A percentile compares a stretch with the other conserved stretches of the same genome.
These are phyloP conservation scores for Suhomyces canberraensis DNA, from an alignment of 805 yeast genomes.

Conservation along the genomic window DNA sequence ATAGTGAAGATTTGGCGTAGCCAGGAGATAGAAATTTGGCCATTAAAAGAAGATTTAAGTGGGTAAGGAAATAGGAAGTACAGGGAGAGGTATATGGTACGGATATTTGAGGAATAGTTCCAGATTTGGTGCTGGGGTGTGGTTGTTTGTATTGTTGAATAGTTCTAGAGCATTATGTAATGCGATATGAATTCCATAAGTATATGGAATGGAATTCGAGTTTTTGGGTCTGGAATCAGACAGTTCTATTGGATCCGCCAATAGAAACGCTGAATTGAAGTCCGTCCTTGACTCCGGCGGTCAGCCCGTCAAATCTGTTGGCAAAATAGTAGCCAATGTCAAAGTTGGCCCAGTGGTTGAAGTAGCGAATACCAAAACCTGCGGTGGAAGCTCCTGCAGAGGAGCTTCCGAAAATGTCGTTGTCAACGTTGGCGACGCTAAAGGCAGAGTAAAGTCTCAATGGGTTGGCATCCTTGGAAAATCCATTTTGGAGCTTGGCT, in stretches of 20 bases:
- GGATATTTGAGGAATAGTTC: no score
- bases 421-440: slow-evolving; percentile 59
- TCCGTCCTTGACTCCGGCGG: slow-evolving; percentile 35
- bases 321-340: slow-evolving; percentile 40
- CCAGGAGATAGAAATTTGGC: no score
- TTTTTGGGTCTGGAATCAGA: not conserved
- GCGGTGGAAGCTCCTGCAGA: slow-evolving; percentile 20
- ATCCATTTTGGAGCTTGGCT: slow-evolving; percentile 8
- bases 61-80: no score
- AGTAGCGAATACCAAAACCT: slow-evolving; percentile 38
- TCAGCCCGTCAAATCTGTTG: slow-evolving; percentile 16
- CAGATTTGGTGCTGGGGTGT: no score
- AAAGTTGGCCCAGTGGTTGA: slow-evolving; percentile 39
- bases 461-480: slow-evolving; percentile 26
- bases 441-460: slow-evolving; percentile 56
- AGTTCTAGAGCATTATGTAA: no score
- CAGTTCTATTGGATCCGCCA: slow-evolving; percentile 32
- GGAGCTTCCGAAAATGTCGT: slow-evolving; percentile 22
- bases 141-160: no score
- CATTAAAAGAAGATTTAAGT: no score
- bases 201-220: not conserved
- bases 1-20: no score
- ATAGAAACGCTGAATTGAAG: slow-evolving; percentile 37
- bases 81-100: no score
- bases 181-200: no score